Evolutionary conservation across 139 green algal species (phyloP).

Genomic region (Chlorella sp.): DNA sequence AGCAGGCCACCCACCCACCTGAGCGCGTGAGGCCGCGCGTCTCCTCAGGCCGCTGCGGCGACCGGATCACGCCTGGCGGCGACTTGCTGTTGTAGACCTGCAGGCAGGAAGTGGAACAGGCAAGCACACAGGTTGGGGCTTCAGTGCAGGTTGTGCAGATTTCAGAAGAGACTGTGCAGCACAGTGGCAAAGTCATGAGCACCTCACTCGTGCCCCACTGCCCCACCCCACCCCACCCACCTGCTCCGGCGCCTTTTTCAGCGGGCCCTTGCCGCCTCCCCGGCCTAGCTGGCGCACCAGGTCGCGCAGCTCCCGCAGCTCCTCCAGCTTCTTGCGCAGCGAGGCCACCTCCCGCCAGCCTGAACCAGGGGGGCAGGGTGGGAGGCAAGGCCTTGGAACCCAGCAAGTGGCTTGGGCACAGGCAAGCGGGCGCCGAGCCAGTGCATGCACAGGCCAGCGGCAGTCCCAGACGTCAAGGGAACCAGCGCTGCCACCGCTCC

Average conservation of each 20-base stretch:
- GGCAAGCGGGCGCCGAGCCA: too few relatives aligned
- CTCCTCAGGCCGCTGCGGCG: conserved; percentile 86
- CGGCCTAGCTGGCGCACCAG: conserved; percentile 82
- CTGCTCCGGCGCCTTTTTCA: conserved; percentile 77
- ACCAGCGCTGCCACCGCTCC: too few relatives aligned
- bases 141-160: background rate
- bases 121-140: background rate
- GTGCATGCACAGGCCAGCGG: too few relatives aligned
- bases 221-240: conserved; percentile 17
- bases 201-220: background rate
- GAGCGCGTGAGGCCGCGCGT: conserved; percentile 73
- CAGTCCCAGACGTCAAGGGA: too few relatives aligned
- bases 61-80: conserved; percentile 83
- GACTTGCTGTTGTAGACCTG: conserved; percentile 64
- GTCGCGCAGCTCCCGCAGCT: conserved; percentile 85
- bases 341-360: conserved; percentile 24
- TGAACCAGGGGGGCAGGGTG: background rate
- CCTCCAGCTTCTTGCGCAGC: conserved; percentile 74
- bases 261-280: conserved; percentile 80
- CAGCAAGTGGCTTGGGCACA: too few relatives aligned
- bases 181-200: too few relatives aligned
- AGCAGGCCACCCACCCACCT: too few relatives aligned
- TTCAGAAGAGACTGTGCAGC: too few relatives aligned
- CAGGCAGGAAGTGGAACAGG: background rate
- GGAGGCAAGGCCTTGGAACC: too few relatives aligned